Evolutionary conservation across 1,139 yeast genomes (phyloP).

Genomic region (Taphrina pruni): DNA sequence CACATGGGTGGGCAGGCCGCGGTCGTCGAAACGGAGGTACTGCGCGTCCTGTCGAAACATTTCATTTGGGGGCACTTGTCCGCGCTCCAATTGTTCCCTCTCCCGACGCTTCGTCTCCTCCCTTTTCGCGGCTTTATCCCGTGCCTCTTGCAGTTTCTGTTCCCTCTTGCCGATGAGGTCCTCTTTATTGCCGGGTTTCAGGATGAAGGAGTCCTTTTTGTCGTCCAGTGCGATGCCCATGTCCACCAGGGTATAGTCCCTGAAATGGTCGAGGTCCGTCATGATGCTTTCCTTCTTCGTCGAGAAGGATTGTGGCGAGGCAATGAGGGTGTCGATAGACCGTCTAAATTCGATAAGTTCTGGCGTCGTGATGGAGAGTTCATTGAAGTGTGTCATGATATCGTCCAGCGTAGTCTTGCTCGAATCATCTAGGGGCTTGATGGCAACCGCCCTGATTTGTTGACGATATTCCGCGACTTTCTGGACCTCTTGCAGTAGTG

Average conservation of each 20-base stretch:
- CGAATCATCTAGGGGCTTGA: neutral
- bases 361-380: slow-evolving; percentile 11
- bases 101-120: slow-evolving; percentile 61
- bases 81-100: slow-evolving; percentile 68
- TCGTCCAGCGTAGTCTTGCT: neutral
- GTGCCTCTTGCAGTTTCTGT: slow-evolving; percentile 56
- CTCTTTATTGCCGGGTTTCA: slow-evolving; percentile 79
- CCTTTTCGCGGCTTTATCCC: slow-evolving; percentile 54
- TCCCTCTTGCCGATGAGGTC: slow-evolving; percentile 68
- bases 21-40: slow-evolving; percentile 79
- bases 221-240: slow-evolving; percentile 89
- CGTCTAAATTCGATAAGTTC: slow-evolving; percentile 14
- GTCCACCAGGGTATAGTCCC: slow-evolving; percentile 69
- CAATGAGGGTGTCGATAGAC: slow-evolving; percentile 1
- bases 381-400: neutral
- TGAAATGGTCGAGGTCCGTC: slow-evolving; percentile 62
- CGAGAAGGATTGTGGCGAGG: neutral
- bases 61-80: slow-evolving; percentile 71
- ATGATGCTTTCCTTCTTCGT: slow-evolving; percentile 57
- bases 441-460: slow-evolving; percentile 13
- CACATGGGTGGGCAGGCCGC: slow-evolving; percentile 77
- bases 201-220: slow-evolving; percentile 65
- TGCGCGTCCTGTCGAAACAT: slow-evolving; percentile 63
- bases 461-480: slow-evolving; percentile 23
- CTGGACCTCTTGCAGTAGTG: slow-evolving; percentile 18